phyloP scores from a whole-genome alignment of 108 stramenopile species.

The Seminavis robusta region DNA sequence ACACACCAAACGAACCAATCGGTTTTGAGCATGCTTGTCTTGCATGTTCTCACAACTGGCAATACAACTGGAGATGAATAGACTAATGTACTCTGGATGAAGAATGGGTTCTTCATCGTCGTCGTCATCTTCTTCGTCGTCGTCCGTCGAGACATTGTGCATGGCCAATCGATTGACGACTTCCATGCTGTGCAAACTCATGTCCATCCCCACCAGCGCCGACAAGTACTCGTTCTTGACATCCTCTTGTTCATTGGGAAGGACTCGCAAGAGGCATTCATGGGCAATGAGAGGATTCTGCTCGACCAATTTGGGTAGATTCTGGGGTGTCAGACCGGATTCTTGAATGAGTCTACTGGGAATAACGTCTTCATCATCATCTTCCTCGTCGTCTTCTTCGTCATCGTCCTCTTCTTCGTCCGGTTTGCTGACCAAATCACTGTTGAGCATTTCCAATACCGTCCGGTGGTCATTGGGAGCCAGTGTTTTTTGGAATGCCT shows the following conservation, averaged over 20 bases:
- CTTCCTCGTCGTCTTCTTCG: constrained; percentile 2
- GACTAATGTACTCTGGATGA: constrained; percentile 93
- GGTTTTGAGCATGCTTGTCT: constrained; percentile 93
- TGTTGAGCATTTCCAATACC: constrained; percentile 54
- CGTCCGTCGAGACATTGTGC: constrained; percentile 15
- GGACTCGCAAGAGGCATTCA: constrained; percentile 84
- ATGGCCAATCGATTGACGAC: constrained; percentile 90
- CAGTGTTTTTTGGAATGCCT: constrained; percentile 58
- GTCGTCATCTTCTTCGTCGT: constrained; percentile 6
- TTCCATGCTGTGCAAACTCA: constrained; percentile 97
- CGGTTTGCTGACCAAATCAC: constrained; percentile 11
- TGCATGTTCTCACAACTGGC: constrained; percentile 90
- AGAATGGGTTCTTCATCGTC: constrained; percentile 53
- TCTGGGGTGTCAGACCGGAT: constrained; percentile 87
- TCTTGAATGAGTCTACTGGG: constrained; percentile 52
- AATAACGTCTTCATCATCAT: constrained; percentile 16
- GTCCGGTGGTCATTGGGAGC: constrained; percentile 59
- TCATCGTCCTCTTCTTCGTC: constrained; percentile 7
- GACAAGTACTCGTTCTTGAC: constrained; percentile 83
- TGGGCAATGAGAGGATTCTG: constrained; percentile 93
- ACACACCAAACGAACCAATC: constrained; percentile 94
- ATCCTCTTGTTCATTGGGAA: constrained; percentile 28
- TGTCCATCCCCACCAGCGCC: constrained; percentile 95
- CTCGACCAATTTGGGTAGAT: constrained; percentile 91
- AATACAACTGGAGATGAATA: constrained; percentile 95